Evolutionary conservation across 2,329 filamentous ascomycete genomes (phyloP).

Genomic region (Trichoderma atrobrunneum): DNA sequence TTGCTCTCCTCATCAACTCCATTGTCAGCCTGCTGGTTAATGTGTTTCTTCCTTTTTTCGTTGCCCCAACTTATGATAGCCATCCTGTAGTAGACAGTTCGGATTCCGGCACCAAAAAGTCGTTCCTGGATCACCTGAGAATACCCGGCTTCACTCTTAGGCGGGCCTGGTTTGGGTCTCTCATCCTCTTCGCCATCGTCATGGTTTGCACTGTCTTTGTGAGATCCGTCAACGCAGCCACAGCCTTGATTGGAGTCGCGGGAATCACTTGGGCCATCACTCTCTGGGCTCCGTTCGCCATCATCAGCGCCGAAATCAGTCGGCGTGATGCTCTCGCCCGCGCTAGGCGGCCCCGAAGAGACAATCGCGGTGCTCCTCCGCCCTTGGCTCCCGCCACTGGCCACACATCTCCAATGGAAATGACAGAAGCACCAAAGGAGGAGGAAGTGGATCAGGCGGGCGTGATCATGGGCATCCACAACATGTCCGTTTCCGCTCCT

Average conservation of each 20-base stretch:
- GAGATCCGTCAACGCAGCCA: slow-evolving; percentile 66
- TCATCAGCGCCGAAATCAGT: slow-evolving; percentile 90
- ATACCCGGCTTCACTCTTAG: slow-evolving; percentile 85
- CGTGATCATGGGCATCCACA: slow-evolving; percentile 91
- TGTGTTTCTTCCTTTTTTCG: slow-evolving; percentile 78
- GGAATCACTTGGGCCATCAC: slow-evolving; percentile 92
- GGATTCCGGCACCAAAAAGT: slow-evolving; percentile 33
- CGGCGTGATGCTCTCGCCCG: slow-evolving; percentile 65
- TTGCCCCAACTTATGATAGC: slow-evolving; percentile 73
- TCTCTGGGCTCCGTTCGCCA: slow-evolving; percentile 91
- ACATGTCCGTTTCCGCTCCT: slow-evolving; percentile 87
- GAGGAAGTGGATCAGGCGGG: slow-evolving; percentile 73
- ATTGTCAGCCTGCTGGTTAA: slow-evolving; percentile 80
- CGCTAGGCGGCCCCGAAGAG: slow-evolving; percentile 29
- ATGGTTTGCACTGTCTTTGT: slow-evolving; percentile 86
- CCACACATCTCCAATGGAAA: slow-evolving; percentile 17
- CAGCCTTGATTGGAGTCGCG: slow-evolving; percentile 72
- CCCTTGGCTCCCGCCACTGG: slow-evolving; percentile 22
- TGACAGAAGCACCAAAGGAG: slow-evolving; percentile 48
- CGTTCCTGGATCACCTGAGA: slow-evolving; percentile 60
- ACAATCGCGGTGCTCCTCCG: slow-evolving; percentile 14
- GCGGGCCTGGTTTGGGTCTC: slow-evolving; percentile 80
- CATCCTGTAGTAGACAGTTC: slow-evolving; percentile 33
- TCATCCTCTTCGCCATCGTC: slow-evolving; percentile 76
- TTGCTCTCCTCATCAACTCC: slow-evolving; percentile 85